These are phyloP conservation scores for Zizania latifolia DNA, from an alignment of 176 grass and related monocot species.

Conservation along the genomic window DNA sequence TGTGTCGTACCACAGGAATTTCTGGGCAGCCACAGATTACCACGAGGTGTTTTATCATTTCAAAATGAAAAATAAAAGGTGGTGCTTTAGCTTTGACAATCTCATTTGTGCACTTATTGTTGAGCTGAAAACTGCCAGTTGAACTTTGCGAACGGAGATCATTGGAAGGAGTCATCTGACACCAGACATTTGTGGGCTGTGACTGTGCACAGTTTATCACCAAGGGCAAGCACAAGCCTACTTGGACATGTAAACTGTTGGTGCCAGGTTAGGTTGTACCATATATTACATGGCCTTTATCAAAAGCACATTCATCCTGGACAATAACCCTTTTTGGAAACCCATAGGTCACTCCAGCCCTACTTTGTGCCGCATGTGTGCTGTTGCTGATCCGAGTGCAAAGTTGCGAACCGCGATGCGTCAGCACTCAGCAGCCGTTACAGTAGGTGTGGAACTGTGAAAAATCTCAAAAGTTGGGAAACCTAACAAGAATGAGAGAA, in stretches of 20 bases:
- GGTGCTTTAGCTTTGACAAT: neutral
- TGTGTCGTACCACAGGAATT: neutral
- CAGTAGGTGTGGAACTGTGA: neutral
- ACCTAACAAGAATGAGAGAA: neutral
- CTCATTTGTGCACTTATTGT: neutral
- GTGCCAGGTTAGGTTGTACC: constrained; percentile 16
- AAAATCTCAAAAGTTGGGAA: neutral
- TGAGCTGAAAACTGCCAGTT: neutral
- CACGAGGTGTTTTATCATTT: neutral
- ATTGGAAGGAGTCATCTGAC: neutral
- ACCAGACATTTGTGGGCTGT: constrained; percentile 19
- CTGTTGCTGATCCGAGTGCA: too few relatives aligned
- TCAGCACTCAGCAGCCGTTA: neutral
- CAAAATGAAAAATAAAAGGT: neutral
- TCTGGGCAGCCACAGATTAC: neutral
- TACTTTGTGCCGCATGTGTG: neutral
- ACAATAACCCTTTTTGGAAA: neutral
- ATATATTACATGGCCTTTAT: neutral
- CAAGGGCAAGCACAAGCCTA: neutral
- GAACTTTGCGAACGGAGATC: neutral
- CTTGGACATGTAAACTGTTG: neutral
- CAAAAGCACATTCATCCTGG: neutral
- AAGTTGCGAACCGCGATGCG: too few relatives aligned
- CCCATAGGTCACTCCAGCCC: neutral
- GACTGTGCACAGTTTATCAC: constrained; percentile 27